Evolutionary conservation across 768 basidiomycete species (phyloP).

Genomic region (Crucibulum laeve): DNA sequence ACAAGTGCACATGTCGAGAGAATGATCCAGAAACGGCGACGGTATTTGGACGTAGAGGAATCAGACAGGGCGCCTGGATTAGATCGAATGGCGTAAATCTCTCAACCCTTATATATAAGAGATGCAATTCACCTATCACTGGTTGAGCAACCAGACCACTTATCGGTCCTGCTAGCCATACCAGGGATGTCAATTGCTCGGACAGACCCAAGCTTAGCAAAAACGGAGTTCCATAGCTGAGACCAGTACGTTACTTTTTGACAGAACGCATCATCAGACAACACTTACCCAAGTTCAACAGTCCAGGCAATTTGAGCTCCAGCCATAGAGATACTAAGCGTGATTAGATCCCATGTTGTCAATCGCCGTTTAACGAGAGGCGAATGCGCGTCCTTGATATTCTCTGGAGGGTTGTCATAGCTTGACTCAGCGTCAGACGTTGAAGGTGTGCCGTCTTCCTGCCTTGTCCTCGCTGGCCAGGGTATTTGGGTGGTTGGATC

Average conservation of each 20-base stretch:
- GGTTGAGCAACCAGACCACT: constrained; percentile 95
- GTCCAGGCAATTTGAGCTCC: constrained; percentile 97
- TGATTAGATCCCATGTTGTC: constrained; percentile 71
- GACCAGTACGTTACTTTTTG: constrained; percentile 10
- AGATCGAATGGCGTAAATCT: constrained; percentile 20
- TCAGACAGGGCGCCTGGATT: constrained; percentile 88
- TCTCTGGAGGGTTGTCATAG: constrained; percentile 9
- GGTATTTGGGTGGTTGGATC: constrained; percentile 79
- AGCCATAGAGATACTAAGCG: constrained; percentile 87
- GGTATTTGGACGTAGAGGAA: constrained; percentile 84
- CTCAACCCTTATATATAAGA: constrained; percentile 16
- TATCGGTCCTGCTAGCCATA: constrained; percentile 95
- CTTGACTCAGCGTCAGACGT: constrained; percentile 12
- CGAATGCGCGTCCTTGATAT: constrained; percentile 14
- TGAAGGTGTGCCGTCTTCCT: constrained; percentile 23
- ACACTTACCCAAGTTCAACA: constrained; percentile 81
- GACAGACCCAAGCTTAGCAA: constrained; percentile 66
- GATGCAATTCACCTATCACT: constrained; percentile 72
- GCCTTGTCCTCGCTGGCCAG: constrained; percentile 51
- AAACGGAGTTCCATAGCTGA: constrained; percentile 94
- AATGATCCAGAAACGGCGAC: constrained; percentile 91
- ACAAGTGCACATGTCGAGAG: constrained; percentile 81
- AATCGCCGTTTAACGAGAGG: constrained; percentile 30
- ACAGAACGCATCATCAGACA: not conserved
- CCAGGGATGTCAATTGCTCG: constrained; percentile 87